Evolutionary conservation across 2,329 filamentous ascomycete genomes (phyloP), one percentile per base, ranked within the genome.

Genomic region (Aspergillus sp.): DNA sequence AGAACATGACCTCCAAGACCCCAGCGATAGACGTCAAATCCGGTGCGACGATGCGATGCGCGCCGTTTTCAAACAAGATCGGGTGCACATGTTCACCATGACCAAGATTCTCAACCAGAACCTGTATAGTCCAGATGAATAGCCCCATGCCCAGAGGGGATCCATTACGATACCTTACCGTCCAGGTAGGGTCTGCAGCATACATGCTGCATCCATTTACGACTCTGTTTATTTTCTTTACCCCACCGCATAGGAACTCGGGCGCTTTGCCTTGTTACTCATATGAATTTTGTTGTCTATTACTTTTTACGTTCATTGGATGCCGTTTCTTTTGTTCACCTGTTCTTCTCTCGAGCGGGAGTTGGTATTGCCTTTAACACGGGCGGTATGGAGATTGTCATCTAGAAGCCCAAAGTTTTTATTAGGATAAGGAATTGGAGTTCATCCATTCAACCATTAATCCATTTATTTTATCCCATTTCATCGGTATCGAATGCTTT

Each of bases 71-170:
- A 95, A 95, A 67, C 80, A 86, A 60, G 82, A 90, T 59, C 87
- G 81, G 59, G 86, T 98, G 39, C 89, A 97, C 69, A 98, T 98
- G 93, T 98, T 98, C 68, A 90, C 89, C 55, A 97, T 98, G 91
- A 97, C 95, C 75, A 96, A 96, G 74, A 81, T 95, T 11, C 81
- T 97, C 8, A 89, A 88, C 50, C 84, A 86, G 63, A 91, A 97
- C 60, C 75, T 97, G 33, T 96, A 95, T 62, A 87, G 86, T 2
- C 77, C 88, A 38, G 89, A 91, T 42, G 89, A 93, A 65, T 82
- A 64, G 51, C 36, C 39, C 12, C 37, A 19, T 35, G 29, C 39
- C n/a, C 30, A 41, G 41, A 44, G 36, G 43, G 49, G 45, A 48
- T 54, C 48, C 46, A 47, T 48, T 48, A 51, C 44, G 30, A 42